Evolutionary conservation across 352 stramenopile species (phyloP), one percentile per base, ranked within the genome.

Genomic region (Globisporangium cylindrosporum): DNA sequence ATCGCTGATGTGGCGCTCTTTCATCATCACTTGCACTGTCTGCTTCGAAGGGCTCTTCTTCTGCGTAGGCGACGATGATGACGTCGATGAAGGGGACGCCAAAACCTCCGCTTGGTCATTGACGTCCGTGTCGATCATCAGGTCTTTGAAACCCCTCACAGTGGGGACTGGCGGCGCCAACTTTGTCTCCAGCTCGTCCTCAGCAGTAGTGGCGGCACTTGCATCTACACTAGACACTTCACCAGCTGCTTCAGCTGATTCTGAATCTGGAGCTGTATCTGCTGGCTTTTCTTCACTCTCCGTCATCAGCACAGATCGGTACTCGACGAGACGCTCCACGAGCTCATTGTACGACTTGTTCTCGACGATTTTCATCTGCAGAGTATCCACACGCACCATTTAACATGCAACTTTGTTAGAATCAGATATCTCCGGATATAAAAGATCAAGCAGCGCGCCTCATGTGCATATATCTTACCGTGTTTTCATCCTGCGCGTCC

Each of bases 321-420:
- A 94, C 69, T 98, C 79, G 46, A 99, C 94, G 4, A 99, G 75
- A 2, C 84, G 82, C 71, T 99, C 96, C 55, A 99, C 91, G 29
- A 99, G 79, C 66, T 99, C 93, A 81, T 99, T 99, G 83, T 99
- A 99, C 54, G 91, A 98, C 70, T 97, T 97, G 64, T 88, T 86
- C 38, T 86, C 83, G 61, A 99, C 78, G 4, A 98, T 81, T 29
- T 77, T 71, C 64, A 86, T 70, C 82, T 90, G 3, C 56, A 14
- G 14, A 32, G 1, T 25, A 22, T 32, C 10, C 56, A 62, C 36
- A 62, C 66, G 43, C 56, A 59, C 12, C 24, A 69, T 36, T 6
- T 2, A 61, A 59, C 15, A 67, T 18, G 7, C 18, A 36, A 49
- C n/a, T 36, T 51, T 18, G 53, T 38, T 59, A 59, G 25, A 18